Base-by-base conservation (phyloP, 495 filamentous ascomycete genomes). In the Penicillium parvum region DNA sequence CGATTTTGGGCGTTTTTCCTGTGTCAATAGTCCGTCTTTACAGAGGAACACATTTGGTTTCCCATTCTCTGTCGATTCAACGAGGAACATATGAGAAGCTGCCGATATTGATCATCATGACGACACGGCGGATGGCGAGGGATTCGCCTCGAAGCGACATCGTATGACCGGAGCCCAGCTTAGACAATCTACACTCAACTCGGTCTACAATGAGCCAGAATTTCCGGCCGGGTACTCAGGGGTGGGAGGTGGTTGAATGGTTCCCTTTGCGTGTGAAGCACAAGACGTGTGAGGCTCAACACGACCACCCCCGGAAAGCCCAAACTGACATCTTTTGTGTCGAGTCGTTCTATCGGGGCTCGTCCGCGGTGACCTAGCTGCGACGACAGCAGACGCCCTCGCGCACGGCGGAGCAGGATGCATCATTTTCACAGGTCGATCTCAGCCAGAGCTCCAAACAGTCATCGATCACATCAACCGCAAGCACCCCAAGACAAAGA, bases 371-470 rank as follows among this genome's bases (percentile, higher is more conserved):
- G 51, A 55, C 4, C 28, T 58, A 11, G 35, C 54, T 6, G 45
- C 50, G n/a, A 34, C 34, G 22, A 49, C 45, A 1, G 57, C 50
- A 14, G 50, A 61, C 5, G 47, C 46, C 36, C 54, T 61, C 23
- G 37, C 54, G 7, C 51, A 60, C 25, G 66, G 59, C 42, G 52
- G 57, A 3, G 71, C 75, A 7, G 61, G 63, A 7, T 37, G 53
- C 2, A 49, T 77, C 26, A 67, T 78, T 42, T 66, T 72, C 39
- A 53, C 69, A 4, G 69, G 65, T 27, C 62, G 63, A 22, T 66
- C 68, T 6, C 57, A 52, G 15, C 40, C 50, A 7, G 70, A 71
- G 37, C 47, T 65, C 15, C 52, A 70, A 43, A 57, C 61, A 1
- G 61, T 68, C 26, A 66, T 71, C 45, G 57, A 68, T 38, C 51